Evolutionary conservation across 2,329 filamentous ascomycete genomes (phyloP).

Genomic region (Xylaria sp.): DNA sequence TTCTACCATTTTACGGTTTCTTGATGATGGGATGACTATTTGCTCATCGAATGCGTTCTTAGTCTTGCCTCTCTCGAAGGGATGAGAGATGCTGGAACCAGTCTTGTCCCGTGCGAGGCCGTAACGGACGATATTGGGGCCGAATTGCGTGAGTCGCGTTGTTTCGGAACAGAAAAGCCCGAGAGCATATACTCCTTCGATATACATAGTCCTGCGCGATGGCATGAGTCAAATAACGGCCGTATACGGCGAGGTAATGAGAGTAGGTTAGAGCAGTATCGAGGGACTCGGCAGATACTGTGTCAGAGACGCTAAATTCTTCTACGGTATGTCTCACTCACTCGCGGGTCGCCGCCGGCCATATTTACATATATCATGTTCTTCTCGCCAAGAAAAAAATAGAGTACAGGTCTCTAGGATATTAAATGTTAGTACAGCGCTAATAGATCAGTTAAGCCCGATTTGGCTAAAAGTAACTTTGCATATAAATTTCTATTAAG

Average conservation of each 20-base stretch:
- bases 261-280: background rate
- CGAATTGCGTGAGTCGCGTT: conserved; percentile 43
- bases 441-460: too few relatives aligned
- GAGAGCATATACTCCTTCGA: conserved; percentile 49
- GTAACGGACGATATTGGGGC: conserved; percentile 49
- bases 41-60: conserved; percentile 48
- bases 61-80: conserved; percentile 50
- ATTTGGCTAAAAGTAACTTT: too few relatives aligned
- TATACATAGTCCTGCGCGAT: conserved; percentile 45
- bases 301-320: conserved; percentile 47
- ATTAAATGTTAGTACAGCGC: too few relatives aligned
- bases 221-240: background rate
- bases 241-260: background rate
- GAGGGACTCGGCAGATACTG: conserved; percentile 21
- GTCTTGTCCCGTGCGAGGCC: conserved; percentile 46
- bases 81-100: conserved; percentile 50
- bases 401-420: background rate
- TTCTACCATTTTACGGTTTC: conserved; percentile 45
- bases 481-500: too few relatives aligned
- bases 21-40: conserved; percentile 46
- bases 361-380: background rate
- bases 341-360: conserved; percentile 2
- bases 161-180: conserved; percentile 50
- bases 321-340: conserved; percentile 40
- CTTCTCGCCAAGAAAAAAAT: background rate